Evolutionary conservation across 768 basidiomycete genomes (phyloP).

Genomic region (Mycena indigotica): DNA sequence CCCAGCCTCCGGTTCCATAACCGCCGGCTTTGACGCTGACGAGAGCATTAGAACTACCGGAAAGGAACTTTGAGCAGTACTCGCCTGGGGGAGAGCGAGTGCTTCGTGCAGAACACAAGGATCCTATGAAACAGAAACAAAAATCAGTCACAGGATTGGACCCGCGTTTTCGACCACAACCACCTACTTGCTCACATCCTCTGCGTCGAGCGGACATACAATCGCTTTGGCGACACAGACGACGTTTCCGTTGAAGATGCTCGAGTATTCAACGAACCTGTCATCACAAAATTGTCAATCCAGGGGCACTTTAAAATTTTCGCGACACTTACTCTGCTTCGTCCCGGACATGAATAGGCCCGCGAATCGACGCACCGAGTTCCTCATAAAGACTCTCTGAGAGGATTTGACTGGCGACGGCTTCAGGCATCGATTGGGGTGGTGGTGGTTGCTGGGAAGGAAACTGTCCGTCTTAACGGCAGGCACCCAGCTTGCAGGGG

Average conservation of each 20-base stretch:
- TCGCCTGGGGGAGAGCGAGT: constrained; percentile 56
- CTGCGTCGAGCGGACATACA: constrained; percentile 73
- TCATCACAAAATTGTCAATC: constrained; percentile 2
- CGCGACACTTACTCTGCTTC: constrained; percentile 40
- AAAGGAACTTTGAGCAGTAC: no score
- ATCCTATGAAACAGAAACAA: constrained; percentile 42
- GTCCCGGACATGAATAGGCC: constrained; percentile 46
- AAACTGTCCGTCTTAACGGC: not conserved
- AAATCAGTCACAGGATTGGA: not conserved
- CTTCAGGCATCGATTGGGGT: constrained; percentile 11
- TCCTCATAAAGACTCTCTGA: constrained; percentile 44
- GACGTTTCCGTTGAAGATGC: constrained; percentile 80
- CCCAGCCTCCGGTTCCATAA: constrained; percentile 89
- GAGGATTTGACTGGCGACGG: constrained; percentile 17
- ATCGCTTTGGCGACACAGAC: constrained; percentile 61
- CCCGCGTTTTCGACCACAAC: not conserved
- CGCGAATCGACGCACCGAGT: constrained; percentile 47
- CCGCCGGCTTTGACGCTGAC: constrained; percentile 85
- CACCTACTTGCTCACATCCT: constrained; percentile 81
- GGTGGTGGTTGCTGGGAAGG: not conserved
- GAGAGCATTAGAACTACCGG: not conserved
- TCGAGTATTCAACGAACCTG: constrained; percentile 51
- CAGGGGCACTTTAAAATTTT: constrained; percentile 1
- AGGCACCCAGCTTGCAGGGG: no score
- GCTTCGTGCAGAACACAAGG: constrained; percentile 71